Evolutionary conservation across 2,329 filamentous ascomycete genomes (phyloP).

Genomic region (Blastomyces parvus): DNA sequence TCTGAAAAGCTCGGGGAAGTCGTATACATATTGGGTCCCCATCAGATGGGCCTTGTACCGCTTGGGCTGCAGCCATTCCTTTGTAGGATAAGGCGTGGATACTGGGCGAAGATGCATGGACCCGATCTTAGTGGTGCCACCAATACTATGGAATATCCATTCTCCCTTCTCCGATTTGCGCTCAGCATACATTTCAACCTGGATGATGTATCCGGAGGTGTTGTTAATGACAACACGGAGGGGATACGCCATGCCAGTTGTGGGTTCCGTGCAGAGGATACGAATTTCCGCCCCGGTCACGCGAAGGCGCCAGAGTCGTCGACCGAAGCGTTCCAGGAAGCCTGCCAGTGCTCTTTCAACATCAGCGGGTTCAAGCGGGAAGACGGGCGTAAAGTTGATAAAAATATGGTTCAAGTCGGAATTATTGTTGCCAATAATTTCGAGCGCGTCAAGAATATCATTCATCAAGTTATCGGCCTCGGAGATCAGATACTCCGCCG

Average conservation of each 20-base stretch:
- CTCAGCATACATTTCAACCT: constrained; percentile 96
- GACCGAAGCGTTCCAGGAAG: constrained; percentile 93
- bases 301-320: constrained; percentile 89
- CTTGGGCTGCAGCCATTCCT: constrained; percentile 98
- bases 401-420: constrained; percentile 99
- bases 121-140: constrained; percentile 87
- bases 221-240: constrained; percentile 95
- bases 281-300: constrained; percentile 96
- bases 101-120: constrained; percentile 90
- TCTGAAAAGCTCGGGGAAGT: constrained; percentile 98
- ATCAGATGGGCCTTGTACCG: constrained; percentile 98
- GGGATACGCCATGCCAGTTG: constrained; percentile 75
- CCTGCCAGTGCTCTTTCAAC: constrained; percentile 88
- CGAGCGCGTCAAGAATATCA: constrained; percentile 92
- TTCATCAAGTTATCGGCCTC: constrained; percentile 95
- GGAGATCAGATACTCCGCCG: constrained; percentile 95
- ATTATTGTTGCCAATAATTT: constrained; percentile 98
- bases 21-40: constrained; percentile 98
- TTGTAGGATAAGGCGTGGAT: constrained; percentile 87
- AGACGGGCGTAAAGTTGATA: constrained; percentile 97
- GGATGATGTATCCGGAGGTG: constrained; percentile 94
- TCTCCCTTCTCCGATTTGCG: constrained; percentile 96
- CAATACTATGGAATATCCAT: constrained; percentile 97
- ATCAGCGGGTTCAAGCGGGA: constrained; percentile 80
- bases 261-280: constrained; percentile 89